A percentile compares a stretch with the other conserved stretches of the same genome.
Evolutionary conservation across 495 filamentous ascomycete species (phyloP).

Genomic region (Aspergillus olivimuriae): DNA sequence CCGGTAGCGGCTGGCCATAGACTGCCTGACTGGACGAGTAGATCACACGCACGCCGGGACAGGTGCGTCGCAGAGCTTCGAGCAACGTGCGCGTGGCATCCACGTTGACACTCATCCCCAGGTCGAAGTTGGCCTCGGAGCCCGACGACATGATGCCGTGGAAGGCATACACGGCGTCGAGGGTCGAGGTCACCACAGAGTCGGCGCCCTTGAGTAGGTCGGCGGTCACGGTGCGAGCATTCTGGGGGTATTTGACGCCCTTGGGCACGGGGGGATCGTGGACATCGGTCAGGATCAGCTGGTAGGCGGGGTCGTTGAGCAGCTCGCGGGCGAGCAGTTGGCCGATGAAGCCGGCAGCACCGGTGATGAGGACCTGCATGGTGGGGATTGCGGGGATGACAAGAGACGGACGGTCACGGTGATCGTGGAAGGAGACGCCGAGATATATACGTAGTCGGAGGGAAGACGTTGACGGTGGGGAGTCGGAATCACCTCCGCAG

Average conservation of each 20-base stretch:
- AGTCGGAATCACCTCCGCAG: conserved; percentile 25
- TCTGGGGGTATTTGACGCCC: conserved; percentile 44
- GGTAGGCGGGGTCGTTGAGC: conserved; percentile 48
- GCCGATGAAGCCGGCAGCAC: conserved; percentile 63
- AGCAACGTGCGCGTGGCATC: conserved; percentile 59
- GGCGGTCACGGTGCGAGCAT: conserved; percentile 46
- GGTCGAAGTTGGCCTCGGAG: conserved; percentile 64
- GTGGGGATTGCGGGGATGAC: conserved; percentile 5
- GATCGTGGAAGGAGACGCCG: too few relatives aligned
- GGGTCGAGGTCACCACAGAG: conserved; percentile 42
- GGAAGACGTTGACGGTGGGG: conserved; percentile 13
- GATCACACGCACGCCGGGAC: conserved; percentile 55
- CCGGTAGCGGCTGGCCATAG: conserved; percentile 48
- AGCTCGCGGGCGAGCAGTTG: conserved; percentile 56
- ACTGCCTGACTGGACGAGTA: conserved; percentile 55
- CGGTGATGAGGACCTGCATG: conserved; percentile 63
- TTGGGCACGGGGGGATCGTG: conserved; percentile 47
- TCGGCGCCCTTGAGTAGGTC: conserved; percentile 51
- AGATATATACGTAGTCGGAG: background rate
- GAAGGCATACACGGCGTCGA: conserved; percentile 65
- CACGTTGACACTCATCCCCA: conserved; percentile 65
- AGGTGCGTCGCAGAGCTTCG: conserved; percentile 46
- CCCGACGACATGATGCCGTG: conserved; percentile 79
- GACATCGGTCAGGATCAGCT: conserved; percentile 56
- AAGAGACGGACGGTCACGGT: too few relatives aligned